Percentiles rank a stretch among this genome's conserved stretches.
Conservation (phyloP, 1,284 basidiomycete genomes). For the Cutaneotrichosporon dermatis region DNA sequence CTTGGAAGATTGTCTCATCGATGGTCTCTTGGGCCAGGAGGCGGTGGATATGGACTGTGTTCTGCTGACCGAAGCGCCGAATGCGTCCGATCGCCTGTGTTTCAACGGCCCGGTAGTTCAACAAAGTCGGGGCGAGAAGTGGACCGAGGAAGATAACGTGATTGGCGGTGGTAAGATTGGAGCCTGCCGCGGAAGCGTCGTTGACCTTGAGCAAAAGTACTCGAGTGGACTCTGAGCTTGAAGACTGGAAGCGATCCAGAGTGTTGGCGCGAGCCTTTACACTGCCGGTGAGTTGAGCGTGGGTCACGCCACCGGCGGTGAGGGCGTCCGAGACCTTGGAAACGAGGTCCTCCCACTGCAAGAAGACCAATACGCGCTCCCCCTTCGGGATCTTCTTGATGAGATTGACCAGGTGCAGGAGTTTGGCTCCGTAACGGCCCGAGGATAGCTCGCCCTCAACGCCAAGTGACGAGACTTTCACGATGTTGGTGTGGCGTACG, state of each 20-base stretch:
- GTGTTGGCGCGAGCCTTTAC: conserved; percentile 72
- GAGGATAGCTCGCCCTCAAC: conserved; percentile 72
- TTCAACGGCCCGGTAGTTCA: conserved; percentile 78
- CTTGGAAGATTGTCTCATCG: conserved; percentile 64
- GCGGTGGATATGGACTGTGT: conserved; percentile 73
- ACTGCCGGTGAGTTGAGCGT: conserved; percentile 75
- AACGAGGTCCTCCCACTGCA: conserved; percentile 89
- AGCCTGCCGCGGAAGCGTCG: conserved; percentile 88
- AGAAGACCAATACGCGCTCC: conserved; percentile 83
- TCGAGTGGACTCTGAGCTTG: conserved; percentile 55
- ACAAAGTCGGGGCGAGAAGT: conserved; percentile 68
- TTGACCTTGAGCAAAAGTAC: conserved; percentile 85
- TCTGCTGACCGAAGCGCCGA: conserved; percentile 77
- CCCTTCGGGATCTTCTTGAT: conserved; percentile 72
- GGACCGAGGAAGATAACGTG: conserved; percentile 93
- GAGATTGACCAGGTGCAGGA: conserved; percentile 75
- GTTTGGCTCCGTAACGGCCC: conserved; percentile 80
- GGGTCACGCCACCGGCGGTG: conserved; percentile 64
- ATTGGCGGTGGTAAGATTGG: conserved; percentile 87
- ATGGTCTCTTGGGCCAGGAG: conserved; percentile 79
- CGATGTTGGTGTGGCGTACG: conserved; percentile 72
- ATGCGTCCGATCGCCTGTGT: conserved; percentile 87
- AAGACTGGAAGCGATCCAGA: conserved; percentile 75
- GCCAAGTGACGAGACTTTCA: conserved; percentile 74
- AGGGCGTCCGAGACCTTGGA: conserved; percentile 83